Evolutionary conservation across 2,329 filamentous ascomycete species (phyloP).

Genomic region (Cladorrhinum sp.): DNA sequence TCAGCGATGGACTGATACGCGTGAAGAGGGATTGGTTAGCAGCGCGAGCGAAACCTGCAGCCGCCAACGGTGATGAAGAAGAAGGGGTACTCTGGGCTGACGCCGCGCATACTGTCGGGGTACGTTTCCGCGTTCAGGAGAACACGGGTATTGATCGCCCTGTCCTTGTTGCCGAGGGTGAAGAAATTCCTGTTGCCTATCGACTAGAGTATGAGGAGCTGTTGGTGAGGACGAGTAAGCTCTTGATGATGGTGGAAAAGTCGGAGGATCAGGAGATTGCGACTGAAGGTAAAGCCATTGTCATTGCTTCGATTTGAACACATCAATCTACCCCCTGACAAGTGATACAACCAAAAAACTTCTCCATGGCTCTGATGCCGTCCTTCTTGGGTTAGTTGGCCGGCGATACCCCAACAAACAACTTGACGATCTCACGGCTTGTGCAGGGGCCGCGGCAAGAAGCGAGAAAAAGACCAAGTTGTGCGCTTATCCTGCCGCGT

Average conservation of each 20-base stretch:
- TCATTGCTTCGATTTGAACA: constrained; percentile 51
- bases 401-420: neutral
- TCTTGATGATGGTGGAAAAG: constrained; percentile 64
- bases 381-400: neutral
- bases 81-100: constrained; percentile 66
- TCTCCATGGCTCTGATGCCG: too few relatives aligned
- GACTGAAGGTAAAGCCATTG: constrained; percentile 62
- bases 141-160: constrained; percentile 42
- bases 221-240: constrained; percentile 59
- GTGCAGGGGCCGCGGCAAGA: neutral
- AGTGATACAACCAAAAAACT: neutral
- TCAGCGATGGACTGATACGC: constrained; percentile 66
- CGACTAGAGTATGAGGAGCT: constrained; percentile 70
- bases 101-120: constrained; percentile 58
- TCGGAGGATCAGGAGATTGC: constrained; percentile 58
- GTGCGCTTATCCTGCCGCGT: neutral
- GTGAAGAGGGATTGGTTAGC: constrained; percentile 72
- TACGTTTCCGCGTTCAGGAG: constrained; percentile 63
- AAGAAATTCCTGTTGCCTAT: constrained; percentile 67
- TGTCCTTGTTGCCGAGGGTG: constrained; percentile 54
- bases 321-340: neutral
- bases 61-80: constrained; percentile 19
- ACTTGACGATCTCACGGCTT: neutral
- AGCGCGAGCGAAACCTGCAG: constrained; percentile 40
- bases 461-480: neutral